Evolutionary conservation across 75 land plant species (phyloP), one percentile per base, ranked within the genome.

Genomic region (Adiantum capillusveneris): DNA sequence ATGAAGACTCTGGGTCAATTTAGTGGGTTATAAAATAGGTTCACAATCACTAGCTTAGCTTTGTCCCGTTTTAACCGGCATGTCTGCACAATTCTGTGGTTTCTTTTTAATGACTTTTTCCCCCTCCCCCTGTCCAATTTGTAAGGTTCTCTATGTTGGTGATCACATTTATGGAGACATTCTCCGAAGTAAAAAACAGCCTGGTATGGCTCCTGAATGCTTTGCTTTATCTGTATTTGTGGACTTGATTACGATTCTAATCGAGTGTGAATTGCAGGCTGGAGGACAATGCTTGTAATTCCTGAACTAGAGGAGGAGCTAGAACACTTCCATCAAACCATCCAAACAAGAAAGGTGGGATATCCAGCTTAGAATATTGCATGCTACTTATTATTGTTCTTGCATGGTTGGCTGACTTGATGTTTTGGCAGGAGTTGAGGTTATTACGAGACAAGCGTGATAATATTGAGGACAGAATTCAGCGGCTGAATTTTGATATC

Each of bases 111-210:
- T n/a, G n/a, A n/a, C n/a, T n/a, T n/a, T n/a, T n/a, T n/a, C n/a
- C n/a, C n/a, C n/a, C n/a, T n/a, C n/a, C n/a, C n/a, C n/a, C n/a
- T n/a, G n/a, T n/a, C n/a, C n/a, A n/a, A n/a, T n/a, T n/a, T 46
- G 49, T 14, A 63, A 95, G 99, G 92, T 95, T 62, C 72, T 95
- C 1, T 95, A 95, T 73, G 88, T 86, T 70, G 99, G 99, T 26
- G 99, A 95, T 60, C 99, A 95, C 62, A 95, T 95, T 44, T 95
- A 95, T 69, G 99, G 99, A 53, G 99, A 95, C 53, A 95, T 95
- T 27, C 72, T 95, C 53, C 86, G 99, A 31, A 95, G 99, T 84
- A 95, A 95, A 62, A 95, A 95, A 71, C 85, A 80, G 55, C 74
- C 87, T 24, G 99, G 99, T 95, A 75, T 18, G 54, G 51, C 25